Conservation (phyloP, 495 filamentous ascomycete species). For the Penicillium malachiteum region DNA sequence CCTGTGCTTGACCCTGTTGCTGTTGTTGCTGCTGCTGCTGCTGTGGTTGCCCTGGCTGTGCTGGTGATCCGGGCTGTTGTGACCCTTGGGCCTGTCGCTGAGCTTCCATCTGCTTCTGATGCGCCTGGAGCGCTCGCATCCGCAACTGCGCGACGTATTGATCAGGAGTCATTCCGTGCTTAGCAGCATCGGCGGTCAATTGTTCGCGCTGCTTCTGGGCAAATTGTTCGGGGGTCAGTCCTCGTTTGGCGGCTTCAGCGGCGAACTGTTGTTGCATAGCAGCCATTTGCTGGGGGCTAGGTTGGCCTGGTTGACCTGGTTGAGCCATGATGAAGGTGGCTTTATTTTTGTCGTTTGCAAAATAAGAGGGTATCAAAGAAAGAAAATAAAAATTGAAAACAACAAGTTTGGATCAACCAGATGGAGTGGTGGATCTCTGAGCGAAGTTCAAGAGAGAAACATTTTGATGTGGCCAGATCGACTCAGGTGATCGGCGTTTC, state of each 20-base stretch:
- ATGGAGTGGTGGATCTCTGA: constrained; percentile 2
- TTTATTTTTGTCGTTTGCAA: neutral
- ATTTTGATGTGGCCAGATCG: constrained; percentile 39
- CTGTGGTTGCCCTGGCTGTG: constrained; percentile 41
- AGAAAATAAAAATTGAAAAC: constrained; percentile 5
- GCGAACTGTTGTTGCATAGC: constrained; percentile 83
- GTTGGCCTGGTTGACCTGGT: constrained; percentile 60
- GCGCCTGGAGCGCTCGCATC: constrained; percentile 58
- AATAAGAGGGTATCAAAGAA: constrained; percentile 1
- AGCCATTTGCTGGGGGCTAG: constrained; percentile 80
- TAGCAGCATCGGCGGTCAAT: constrained; percentile 61
- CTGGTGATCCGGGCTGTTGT: constrained; percentile 47
- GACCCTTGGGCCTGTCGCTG: constrained; percentile 45
- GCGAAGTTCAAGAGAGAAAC: constrained; percentile 12
- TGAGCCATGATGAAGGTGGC: constrained; percentile 39
- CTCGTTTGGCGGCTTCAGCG: constrained; percentile 68
- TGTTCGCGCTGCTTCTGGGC: constrained; percentile 57
- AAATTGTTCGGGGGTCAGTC: constrained; percentile 74
- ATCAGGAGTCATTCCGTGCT: constrained; percentile 59
- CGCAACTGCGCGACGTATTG: constrained; percentile 66
- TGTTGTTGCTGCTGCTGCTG: constrained; percentile 40
- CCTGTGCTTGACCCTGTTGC: constrained; percentile 39
- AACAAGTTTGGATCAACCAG: neutral
- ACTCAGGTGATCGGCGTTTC: constrained; percentile 27
- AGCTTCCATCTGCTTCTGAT: constrained; percentile 45